Evolutionary conservation across 352 stramenopile species (phyloP).

Genomic region (Pythium oligandrum): DNA sequence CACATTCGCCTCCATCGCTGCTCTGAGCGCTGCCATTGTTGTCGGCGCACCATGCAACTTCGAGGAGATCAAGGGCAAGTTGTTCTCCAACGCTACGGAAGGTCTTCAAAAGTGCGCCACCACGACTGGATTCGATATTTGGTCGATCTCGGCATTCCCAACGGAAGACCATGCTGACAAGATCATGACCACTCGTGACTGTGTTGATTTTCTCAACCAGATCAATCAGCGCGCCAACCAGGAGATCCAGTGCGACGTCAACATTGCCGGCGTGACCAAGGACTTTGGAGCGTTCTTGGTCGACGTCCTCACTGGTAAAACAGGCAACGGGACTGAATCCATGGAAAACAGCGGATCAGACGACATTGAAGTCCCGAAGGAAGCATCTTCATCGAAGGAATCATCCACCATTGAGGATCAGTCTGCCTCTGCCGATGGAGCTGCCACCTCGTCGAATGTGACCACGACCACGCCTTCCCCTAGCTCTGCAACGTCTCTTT

Average conservation of each 20-base stretch:
- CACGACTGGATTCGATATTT: constrained; percentile 51
- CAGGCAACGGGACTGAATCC: constrained; percentile 50
- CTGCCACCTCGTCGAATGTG: constrained; percentile 1
- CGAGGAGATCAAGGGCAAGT: constrained; percentile 34
- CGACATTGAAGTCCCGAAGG: constrained; percentile 7
- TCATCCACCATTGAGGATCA: constrained; percentile 22
- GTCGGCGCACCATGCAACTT: constrained; percentile 34
- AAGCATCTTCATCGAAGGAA: no score
- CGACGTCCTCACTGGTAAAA: constrained; percentile 48
- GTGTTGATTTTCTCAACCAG: constrained; percentile 68
- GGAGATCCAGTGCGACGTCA: constrained; percentile 43
- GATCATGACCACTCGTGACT: constrained; percentile 42
- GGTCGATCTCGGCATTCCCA: constrained; percentile 27
- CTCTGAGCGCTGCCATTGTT: constrained; percentile 16
- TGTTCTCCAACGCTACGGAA: constrained; percentile 46
- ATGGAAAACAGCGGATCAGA: constrained; percentile 16
- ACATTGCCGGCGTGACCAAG: constrained; percentile 32
- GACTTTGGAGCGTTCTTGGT: constrained; percentile 36
- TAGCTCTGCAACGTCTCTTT: no score
- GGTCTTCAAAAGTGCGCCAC: constrained; percentile 29
- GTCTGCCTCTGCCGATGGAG: constrained; percentile 13
- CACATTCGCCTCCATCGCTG: constrained; percentile 12
- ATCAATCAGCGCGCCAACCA: constrained; percentile 54
- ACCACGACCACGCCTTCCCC: constrained; percentile 1
- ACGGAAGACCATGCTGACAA: constrained; percentile 36